phyloP scores from a whole-genome alignment of 495 filamentous ascomycete species.

The Penicillium goetzii region DNA sequence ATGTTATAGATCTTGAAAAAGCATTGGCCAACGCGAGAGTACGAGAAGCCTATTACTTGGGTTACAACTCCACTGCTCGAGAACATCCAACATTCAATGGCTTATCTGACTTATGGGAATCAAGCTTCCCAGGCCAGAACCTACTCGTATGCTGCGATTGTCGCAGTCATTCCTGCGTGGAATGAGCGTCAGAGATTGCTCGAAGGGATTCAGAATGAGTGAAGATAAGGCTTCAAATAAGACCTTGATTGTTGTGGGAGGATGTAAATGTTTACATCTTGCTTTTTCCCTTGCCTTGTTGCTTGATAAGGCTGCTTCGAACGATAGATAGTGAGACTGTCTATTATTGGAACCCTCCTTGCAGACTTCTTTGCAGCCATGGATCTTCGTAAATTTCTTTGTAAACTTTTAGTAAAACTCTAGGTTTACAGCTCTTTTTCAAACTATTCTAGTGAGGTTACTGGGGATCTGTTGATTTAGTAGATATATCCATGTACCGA shows the following conservation, averaged over 20 bases:
- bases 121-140: neutral
- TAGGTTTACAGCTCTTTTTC: too few relatives aligned
- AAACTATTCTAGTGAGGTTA: too few relatives aligned
- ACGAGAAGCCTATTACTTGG: neutral
- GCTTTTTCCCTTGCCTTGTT: neutral
- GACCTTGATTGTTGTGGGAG: neutral
- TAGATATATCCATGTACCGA: too few relatives aligned
- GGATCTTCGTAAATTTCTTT: too few relatives aligned
- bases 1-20: neutral
- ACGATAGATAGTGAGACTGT: too few relatives aligned
- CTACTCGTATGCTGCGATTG: neutral
- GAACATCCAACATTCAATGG: neutral
- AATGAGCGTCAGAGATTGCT: neutral
- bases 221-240: too few relatives aligned
- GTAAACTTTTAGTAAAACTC: too few relatives aligned
- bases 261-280: neutral
- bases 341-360: too few relatives aligned
- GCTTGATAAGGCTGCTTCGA: too few relatives aligned
- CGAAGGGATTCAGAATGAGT: neutral
- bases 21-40: neutral
- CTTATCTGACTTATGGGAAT: neutral
- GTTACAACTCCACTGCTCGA: neutral
- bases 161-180: neutral
- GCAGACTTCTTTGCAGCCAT: too few relatives aligned
- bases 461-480: too few relatives aligned